Conservation (phyloP, 352 stramenopile genomes). For the Pythium brachiatum region DNA sequence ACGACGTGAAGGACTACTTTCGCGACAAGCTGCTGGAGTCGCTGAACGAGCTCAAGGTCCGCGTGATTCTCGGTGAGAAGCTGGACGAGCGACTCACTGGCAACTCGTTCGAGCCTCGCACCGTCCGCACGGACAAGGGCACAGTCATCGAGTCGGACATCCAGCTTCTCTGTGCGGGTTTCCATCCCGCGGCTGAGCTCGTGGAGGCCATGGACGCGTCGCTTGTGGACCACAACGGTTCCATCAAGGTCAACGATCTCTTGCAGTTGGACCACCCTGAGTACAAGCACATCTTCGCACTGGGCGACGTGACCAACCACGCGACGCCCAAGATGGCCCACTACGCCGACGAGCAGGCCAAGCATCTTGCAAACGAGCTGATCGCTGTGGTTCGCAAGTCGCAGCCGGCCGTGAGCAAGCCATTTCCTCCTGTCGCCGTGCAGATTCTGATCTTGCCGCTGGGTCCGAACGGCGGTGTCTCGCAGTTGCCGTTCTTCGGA, state of each 20-base stretch:
- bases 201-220: constrained; percentile 39
- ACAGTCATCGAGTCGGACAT: constrained; percentile 49
- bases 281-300: constrained; percentile 50
- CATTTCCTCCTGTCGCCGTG: constrained; percentile 22
- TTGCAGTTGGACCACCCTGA: constrained; percentile 47
- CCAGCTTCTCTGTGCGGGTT: constrained; percentile 46
- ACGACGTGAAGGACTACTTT: constrained; percentile 48
- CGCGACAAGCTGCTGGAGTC: constrained; percentile 26
- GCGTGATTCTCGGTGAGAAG: constrained; percentile 51
- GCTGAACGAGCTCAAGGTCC: constrained; percentile 37
- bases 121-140: constrained; percentile 41
- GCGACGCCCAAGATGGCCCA: constrained; percentile 39
- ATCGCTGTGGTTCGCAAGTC: constrained; percentile 30
- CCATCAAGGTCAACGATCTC: constrained; percentile 43
- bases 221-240: constrained; percentile 35
- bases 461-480: constrained; percentile 38
- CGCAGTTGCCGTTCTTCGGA: constrained; percentile 49
- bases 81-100: constrained; percentile 34
- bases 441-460: constrained; percentile 20
- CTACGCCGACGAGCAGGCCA: constrained; percentile 4
- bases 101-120: constrained; percentile 34
- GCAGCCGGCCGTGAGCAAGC: constrained; percentile 34
- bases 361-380: constrained; percentile 25
- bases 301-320: constrained; percentile 58
- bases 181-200: constrained; percentile 24